Evolutionary conservation across 1,284 basidiomycete genomes (phyloP).

Genomic region (Melampsora americana): DNA sequence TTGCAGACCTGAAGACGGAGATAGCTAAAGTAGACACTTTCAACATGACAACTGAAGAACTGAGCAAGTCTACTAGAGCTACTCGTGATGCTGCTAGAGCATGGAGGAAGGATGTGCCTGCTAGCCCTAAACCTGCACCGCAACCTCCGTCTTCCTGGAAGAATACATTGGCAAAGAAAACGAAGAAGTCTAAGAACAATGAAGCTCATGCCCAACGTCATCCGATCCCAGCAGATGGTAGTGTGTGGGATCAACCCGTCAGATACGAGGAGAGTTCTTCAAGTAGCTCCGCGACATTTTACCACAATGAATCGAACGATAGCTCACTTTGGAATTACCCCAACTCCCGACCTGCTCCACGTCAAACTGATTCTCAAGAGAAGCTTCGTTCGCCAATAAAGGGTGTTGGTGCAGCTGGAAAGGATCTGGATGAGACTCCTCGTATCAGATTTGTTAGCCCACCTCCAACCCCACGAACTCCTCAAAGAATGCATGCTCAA

Average conservation of each 20-base stretch:
- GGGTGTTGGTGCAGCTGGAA: background rate
- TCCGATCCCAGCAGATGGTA: conserved; percentile 3
- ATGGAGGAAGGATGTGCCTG: conserved; percentile 33
- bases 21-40: conserved; percentile 65
- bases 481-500: background rate
- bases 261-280: conserved; percentile 31
- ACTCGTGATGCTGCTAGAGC: conserved; percentile 52
- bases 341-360: background rate
- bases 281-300: conserved; percentile 9
- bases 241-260: conserved; percentile 14
- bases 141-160: conserved; percentile 6
- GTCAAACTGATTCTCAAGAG: background rate
- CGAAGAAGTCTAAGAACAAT: conserved; percentile 3
- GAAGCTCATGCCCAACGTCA: background rate
- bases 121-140: conserved; percentile 20
- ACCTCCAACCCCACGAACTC: conserved; percentile 8
- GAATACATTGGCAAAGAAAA: conserved; percentile 27
- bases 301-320: conserved; percentile 4
- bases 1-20: conserved; percentile 64
- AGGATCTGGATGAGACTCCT: background rate
- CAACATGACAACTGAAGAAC: conserved; percentile 63
- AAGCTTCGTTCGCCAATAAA: background rate
- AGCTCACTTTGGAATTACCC: conserved; percentile 18
- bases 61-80: conserved; percentile 56
- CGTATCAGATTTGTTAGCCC: conserved; percentile 26